Evolutionary conservation across 2,329 filamentous ascomycete species (phyloP).

Genomic region (Ophiosphaerella narmari): DNA sequence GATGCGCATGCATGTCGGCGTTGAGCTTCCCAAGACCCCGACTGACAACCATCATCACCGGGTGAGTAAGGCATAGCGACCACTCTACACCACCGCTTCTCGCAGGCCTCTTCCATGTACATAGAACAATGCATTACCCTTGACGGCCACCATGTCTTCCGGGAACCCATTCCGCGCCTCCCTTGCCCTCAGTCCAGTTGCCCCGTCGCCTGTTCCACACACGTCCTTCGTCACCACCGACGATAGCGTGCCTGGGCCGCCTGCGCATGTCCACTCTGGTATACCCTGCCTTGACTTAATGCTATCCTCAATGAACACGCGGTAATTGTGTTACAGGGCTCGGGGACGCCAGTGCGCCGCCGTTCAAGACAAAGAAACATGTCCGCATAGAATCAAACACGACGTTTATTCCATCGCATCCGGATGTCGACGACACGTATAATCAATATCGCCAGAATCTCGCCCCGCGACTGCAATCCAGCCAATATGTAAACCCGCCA

Average conservation of each 20-base stretch:
- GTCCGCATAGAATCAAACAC: constrained; percentile 60
- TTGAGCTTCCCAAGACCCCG: constrained; percentile 11
- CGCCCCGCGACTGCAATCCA: constrained; percentile 17
- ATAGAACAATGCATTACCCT: constrained; percentile 48
- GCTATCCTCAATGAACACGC: constrained; percentile 24
- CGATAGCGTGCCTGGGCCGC: constrained; percentile 26
- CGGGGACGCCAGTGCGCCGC: constrained; percentile 26
- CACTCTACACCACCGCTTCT: constrained; percentile 23
- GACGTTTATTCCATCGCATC: constrained; percentile 41
- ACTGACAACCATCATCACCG: constrained; percentile 27
- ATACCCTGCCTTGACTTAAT: constrained; percentile 32
- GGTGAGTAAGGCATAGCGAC: constrained; percentile 17
- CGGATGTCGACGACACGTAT: constrained; percentile 31
- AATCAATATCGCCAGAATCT: constrained; percentile 19
- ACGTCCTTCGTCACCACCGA: constrained; percentile 33
- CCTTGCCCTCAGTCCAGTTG: constrained; percentile 28
- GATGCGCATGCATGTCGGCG: constrained; percentile 13
- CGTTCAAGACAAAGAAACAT: constrained; percentile 59
- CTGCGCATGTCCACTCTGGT: constrained; percentile 35
- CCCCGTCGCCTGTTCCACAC: constrained; percentile 26
- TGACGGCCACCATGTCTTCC: constrained; percentile 44
- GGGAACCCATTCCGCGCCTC: constrained; percentile 48
- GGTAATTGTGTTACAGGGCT: constrained; percentile 44
- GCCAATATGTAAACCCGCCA: constrained; percentile 21
- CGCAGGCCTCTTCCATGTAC: constrained; percentile 35